phyloP scores from a whole-genome alignment of 805 yeast genomes.

The Saturnispora kantuleensis region DNA sequence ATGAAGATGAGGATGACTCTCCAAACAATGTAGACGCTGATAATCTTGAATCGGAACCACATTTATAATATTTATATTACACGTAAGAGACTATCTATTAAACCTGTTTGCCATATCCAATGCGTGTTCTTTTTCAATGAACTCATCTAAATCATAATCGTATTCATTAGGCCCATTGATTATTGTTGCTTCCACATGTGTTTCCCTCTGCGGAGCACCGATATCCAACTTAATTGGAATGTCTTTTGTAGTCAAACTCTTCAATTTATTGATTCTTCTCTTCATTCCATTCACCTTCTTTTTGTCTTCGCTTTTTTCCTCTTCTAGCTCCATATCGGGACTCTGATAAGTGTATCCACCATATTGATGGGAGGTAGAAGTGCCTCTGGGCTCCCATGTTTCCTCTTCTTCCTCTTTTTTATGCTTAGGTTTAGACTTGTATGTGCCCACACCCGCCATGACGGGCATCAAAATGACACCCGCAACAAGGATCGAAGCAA shows the following conservation, averaged over 20 bases:
- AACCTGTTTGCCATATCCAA: constrained; percentile 16
- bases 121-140: constrained; percentile 29
- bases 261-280: constrained; percentile 4
- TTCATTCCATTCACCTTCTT: constrained; percentile 1
- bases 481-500: constrained; percentile 17
- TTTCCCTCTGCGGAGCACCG: constrained; percentile 9
- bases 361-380: constrained; percentile 1
- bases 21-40: not conserved
- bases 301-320: not conserved
- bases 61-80: not conserved
- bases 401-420: constrained; percentile 11
- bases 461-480: constrained; percentile 20
- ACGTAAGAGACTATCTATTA: not conserved
- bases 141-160: constrained; percentile 40
- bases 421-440: constrained; percentile 21
- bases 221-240: constrained; percentile 23
- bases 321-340: constrained; percentile 23
- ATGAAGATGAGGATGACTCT: constrained; percentile 4
- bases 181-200: not conserved
- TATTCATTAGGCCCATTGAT: constrained; percentile 33
- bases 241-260: constrained; percentile 16
- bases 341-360: constrained; percentile 19
- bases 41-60: too few species aligned
- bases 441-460: constrained; percentile 21
- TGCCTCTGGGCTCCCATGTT: not conserved